These are phyloP conservation scores for Novymonas esmeraldas DNA, from an alignment of 208 protist genomes.

Conservation along the genomic window DNA sequence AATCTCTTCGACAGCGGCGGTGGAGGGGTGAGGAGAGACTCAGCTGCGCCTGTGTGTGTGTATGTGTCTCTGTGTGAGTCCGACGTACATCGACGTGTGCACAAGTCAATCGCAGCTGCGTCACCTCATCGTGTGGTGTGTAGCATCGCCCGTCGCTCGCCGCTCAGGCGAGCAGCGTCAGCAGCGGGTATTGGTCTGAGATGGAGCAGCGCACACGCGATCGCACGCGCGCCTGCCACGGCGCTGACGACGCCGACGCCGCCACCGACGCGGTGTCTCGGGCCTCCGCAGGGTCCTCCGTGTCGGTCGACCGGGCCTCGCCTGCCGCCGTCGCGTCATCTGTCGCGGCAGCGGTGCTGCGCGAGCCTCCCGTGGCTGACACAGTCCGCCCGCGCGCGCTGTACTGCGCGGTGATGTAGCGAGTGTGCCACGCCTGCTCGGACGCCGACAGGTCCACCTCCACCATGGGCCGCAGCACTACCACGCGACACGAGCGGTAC, in stretches of 20 bases:
- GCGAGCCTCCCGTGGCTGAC: neutral
- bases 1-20: neutral
- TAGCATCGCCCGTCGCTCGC: too few relatives aligned
- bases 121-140: too few relatives aligned
- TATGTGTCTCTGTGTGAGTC: neutral
- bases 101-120: too few relatives aligned
- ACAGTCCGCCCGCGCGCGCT: neutral
- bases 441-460: slow-evolving; percentile 34
- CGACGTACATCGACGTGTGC: too few relatives aligned
- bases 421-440: slow-evolving; percentile 53
- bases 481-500: slow-evolving; percentile 48
- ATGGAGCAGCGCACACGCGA: slow-evolving; percentile 52
- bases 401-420: slow-evolving; percentile 21
- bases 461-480: slow-evolving; percentile 59
- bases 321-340: neutral
- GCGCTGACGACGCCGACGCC: slow-evolving; percentile 3
- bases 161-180: slow-evolving; percentile 55
- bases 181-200: slow-evolving; percentile 76
- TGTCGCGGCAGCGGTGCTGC: slow-evolving; percentile 1
- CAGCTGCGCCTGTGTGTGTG: neutral
- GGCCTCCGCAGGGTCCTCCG: too few relatives aligned
- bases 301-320: too few relatives aligned
- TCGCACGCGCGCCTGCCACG: slow-evolving; percentile 3
- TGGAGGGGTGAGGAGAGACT: neutral
- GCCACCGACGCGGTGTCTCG: neutral